Evolutionary conservation across 805 yeast species (phyloP).

Genomic region (Nakazawaea molendinolei): DNA sequence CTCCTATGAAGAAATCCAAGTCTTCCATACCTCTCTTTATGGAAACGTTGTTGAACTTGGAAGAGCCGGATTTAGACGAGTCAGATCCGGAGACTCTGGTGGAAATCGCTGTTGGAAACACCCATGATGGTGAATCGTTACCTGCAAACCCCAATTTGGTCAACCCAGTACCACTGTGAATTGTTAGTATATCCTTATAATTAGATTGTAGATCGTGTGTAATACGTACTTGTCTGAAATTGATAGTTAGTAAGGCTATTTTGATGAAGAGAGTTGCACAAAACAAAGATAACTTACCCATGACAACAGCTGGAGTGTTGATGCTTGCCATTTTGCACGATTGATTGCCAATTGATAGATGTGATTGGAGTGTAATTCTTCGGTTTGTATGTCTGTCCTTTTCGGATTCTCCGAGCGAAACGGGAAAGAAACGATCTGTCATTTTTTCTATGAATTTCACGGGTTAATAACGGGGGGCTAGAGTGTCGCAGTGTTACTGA

Average conservation of each 20-base stretch:
- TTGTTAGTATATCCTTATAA: background rate
- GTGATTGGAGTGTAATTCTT: background rate
- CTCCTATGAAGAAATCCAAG: constrained; percentile 90
- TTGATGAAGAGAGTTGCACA: constrained; percentile 2
- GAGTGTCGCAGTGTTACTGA: no score
- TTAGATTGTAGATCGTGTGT: background rate
- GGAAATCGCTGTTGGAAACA: constrained; percentile 94
- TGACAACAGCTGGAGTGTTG: constrained; percentile 89
- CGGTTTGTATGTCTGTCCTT: no score
- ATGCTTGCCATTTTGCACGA: constrained; percentile 44
- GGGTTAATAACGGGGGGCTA: no score
- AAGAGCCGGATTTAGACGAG: constrained; percentile 18
- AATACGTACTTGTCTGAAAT: constrained; percentile 26
- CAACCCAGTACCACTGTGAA: constrained; percentile 87
- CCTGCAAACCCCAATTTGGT: constrained; percentile 98
- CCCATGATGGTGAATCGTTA: constrained; percentile 94
- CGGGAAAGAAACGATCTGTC: no score
- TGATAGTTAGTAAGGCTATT: background rate
- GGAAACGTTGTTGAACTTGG: constrained; percentile 35
- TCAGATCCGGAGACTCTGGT: constrained; percentile 50
- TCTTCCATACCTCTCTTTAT: constrained; percentile 89
- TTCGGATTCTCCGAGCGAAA: no score
- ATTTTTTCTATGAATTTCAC: no score
- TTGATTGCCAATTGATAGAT: constrained; percentile 4
- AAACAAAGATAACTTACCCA: constrained; percentile 58